Percentiles rank a stretch among this genome's conserved stretches.
These are phyloP conservation scores for Trifolium repens DNA, from an alignment of 306 rosid species.

Conservation along the genomic window DNA sequence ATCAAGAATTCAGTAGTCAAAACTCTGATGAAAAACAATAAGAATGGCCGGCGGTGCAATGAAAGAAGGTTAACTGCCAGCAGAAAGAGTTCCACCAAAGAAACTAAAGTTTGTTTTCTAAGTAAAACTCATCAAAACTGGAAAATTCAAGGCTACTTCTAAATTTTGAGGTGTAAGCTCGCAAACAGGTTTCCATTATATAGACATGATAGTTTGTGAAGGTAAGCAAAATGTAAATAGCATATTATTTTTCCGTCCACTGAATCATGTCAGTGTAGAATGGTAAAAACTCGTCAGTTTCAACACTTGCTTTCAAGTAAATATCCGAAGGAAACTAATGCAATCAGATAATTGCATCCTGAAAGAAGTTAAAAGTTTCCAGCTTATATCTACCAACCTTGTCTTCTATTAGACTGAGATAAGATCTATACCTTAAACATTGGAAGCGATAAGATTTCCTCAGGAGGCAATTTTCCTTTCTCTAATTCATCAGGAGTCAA, in stretches of 20 bases:
- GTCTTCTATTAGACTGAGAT: not conserved
- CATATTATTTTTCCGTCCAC: not conserved
- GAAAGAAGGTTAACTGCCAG: not conserved
- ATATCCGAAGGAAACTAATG: not conserved
- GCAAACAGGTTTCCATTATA: not conserved
- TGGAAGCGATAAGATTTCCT: constrained; percentile 90
- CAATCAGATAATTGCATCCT: not conserved
- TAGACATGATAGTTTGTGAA: not conserved
- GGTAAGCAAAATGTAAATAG: not conserved
- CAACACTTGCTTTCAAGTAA: not conserved
- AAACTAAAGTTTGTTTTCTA: constrained; percentile 12
- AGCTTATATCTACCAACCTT: not conserved
- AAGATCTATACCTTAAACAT: constrained; percentile 79
- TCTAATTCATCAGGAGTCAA: constrained; percentile 77
- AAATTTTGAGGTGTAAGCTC: not conserved
- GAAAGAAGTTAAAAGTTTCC: not conserved
- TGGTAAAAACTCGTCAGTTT: not conserved
- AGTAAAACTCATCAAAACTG: not conserved
- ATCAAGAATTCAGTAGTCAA: not conserved
- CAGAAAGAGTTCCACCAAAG: not conserved
- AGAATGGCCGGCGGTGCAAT: not conserved
- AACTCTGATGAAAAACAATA: not conserved
- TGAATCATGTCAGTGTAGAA: not conserved
- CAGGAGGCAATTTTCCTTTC: constrained; percentile 78
- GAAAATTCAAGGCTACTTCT: not conserved